Conservation (phyloP, 495 filamentous ascomycete genomes). For the Lepraria neglecta region DNA sequence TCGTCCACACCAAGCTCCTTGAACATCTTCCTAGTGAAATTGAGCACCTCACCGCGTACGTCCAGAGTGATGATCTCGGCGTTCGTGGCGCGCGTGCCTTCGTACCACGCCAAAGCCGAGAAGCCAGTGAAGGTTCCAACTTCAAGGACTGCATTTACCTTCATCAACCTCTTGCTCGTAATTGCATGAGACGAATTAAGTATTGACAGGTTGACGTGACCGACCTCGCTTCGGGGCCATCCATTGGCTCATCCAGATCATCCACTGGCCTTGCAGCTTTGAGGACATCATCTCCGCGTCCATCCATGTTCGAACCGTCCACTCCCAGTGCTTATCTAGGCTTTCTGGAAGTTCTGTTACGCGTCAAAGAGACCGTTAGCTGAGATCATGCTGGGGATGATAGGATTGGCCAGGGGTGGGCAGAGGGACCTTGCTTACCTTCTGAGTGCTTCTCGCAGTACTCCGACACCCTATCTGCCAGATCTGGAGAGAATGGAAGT, state of each 20-base stretch:
- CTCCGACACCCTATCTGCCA: conserved; percentile 2
- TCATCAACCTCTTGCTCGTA: no score
- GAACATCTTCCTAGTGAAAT: conserved; percentile 23
- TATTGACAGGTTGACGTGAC: not conserved
- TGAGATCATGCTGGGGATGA: no score
- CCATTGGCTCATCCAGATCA: conserved; percentile 15
- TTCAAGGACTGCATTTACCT: conserved; percentile 30
- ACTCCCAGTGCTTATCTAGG: conserved; percentile 3
- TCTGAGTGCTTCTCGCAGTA: conserved; percentile 14
- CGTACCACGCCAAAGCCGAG: conserved; percentile 34
- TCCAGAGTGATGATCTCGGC: conserved; percentile 29
- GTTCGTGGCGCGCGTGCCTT: conserved; percentile 26
- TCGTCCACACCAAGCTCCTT: conserved; percentile 20
- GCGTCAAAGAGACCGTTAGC: not conserved
- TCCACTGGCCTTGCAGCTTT: conserved; percentile 16
- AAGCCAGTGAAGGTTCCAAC: conserved; percentile 36
- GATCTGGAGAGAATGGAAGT: conserved; percentile 9
- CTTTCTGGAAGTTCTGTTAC: not conserved
- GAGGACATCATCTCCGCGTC: conserved; percentile 16
- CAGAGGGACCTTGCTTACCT: not conserved
- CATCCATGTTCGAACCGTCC: not conserved
- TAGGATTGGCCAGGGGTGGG: not conserved
- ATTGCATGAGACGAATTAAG: not conserved
- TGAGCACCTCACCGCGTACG: conserved; percentile 26
- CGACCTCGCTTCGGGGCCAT: conserved; percentile 14